These are phyloP conservation scores for Aspergillus bombycis DNA, from an alignment of 2,329 filamentous ascomycete species.

Conservation along the genomic window DNA sequence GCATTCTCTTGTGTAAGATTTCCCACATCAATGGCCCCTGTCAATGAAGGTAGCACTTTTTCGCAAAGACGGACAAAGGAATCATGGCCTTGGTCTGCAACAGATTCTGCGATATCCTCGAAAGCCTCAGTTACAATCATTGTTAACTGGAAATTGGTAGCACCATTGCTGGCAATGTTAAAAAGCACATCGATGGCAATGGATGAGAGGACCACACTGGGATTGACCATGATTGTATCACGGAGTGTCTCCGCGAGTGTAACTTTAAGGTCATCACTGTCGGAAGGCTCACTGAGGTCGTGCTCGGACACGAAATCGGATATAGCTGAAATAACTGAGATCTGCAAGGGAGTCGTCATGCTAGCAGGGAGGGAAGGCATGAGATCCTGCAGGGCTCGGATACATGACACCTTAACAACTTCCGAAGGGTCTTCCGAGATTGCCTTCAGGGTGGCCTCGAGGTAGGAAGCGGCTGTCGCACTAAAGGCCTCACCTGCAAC, in stretches of 20 bases:
- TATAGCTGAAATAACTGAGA: constrained; percentile 62
- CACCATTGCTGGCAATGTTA: constrained; percentile 82
- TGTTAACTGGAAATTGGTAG: constrained; percentile 87
- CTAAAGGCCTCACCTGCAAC: constrained; percentile 62
- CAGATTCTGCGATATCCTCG: constrained; percentile 76
- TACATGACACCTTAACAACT: constrained; percentile 87
- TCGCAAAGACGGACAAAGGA: constrained; percentile 77
- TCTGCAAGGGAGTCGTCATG: constrained; percentile 61
- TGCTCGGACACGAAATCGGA: constrained; percentile 76
- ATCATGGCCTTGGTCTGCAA: constrained; percentile 66
- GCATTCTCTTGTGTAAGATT: constrained; percentile 78
- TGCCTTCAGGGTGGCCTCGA: constrained; percentile 69
- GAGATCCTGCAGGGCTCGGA: constrained; percentile 79
- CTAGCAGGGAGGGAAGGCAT: constrained; percentile 57
- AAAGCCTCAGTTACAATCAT: constrained; percentile 88
- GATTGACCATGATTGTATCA: constrained; percentile 79
- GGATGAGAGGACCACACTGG: constrained; percentile 70
- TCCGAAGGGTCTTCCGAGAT: constrained; percentile 78
- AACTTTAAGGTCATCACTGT: constrained; percentile 89
- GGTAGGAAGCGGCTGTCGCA: constrained; percentile 40
- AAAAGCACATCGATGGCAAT: constrained; percentile 81
- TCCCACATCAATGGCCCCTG: constrained; percentile 85
- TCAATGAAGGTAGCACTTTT: constrained; percentile 85
- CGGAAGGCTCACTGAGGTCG: constrained; percentile 79
- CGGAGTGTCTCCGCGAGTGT: constrained; percentile 85